Base-by-base conservation (phyloP, 208 protist species). In the Phytomonas serpens region DNA sequence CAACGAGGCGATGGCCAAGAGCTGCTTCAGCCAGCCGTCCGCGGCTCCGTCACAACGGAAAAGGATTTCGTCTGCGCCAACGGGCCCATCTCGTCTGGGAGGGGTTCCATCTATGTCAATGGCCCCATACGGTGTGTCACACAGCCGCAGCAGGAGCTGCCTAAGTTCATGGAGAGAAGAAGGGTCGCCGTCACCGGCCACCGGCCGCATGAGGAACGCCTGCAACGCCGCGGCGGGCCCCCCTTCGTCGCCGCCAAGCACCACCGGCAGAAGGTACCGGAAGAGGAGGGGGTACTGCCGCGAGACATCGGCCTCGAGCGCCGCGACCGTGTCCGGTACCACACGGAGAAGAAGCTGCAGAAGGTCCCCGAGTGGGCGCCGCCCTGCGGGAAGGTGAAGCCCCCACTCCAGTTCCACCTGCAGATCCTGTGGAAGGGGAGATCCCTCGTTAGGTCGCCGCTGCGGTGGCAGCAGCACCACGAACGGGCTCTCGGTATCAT, bases 351-450 rank as follows among this genome's bases (percentile, higher is more conserved):
- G 61, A 10, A 64, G 61, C 32, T 14, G 30, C 29, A 64, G 30
- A 64, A 64, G 30, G 19, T 64, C 30, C 61, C 7, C 61, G 32
- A 64, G 61, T 3, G 61, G 29, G 61, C 61, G 61, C 61, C 61
- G 61, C 40, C 13, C 40, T 2, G 40, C 40, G 4, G 34, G 34
- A 36, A 36, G 34, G 34, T 19, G 9, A 47, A 19, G 40, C 40
- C 40, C 40, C 7, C 7, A 10, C 14, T 47, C 4, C 40, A 10
- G 13, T 10, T 19, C 40, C 40, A 10, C 40, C 40, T 47, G 40
- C 40, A 19, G 14, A 47, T 47, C 9, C 40, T 19, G 40, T 11
- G 40, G 16, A 47, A 47, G 40, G 40, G 40, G 13, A 19, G 40
- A 47, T 19, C 40, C 40, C 40, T 47, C 40, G 40, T 3, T 19